Conservation (phyloP, 2,329 filamentous ascomycete species). For the Xenoacremonium recifei region DNA sequence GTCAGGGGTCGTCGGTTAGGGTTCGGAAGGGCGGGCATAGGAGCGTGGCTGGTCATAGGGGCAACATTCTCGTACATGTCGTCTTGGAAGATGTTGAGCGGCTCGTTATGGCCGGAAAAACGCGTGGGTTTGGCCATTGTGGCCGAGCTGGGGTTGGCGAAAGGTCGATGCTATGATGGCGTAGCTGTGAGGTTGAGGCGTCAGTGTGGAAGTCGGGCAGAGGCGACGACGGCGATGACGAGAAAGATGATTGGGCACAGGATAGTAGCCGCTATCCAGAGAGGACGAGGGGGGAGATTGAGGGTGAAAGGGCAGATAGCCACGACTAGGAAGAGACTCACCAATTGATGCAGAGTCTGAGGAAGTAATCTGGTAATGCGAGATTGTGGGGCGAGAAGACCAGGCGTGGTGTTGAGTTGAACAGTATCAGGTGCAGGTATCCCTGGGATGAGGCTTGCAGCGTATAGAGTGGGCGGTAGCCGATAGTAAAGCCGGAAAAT, state of each 20-base stretch:
- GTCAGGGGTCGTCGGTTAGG: constrained; percentile 48
- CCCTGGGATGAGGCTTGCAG: constrained; percentile 18
- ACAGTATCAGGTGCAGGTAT: constrained; percentile 19
- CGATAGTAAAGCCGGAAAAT: constrained; percentile 13
- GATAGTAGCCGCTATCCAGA: too few relatives aligned
- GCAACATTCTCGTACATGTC: constrained; percentile 44
- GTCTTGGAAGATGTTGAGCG: constrained; percentile 53
- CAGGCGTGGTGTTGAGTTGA: constrained; percentile 26
- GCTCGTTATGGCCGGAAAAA: constrained; percentile 44
- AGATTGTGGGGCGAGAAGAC: constrained; percentile 23
- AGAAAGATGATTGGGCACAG: constrained; percentile 13
- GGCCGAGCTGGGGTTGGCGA: constrained; percentile 33
- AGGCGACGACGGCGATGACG: constrained; percentile 23
- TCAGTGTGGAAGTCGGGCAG: not conserved
- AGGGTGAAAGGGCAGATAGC: not conserved
- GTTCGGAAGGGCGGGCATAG: constrained; percentile 52
- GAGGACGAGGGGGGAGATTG: not conserved
- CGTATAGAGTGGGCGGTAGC: constrained; percentile 17
- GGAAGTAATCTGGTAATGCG: constrained; percentile 22
- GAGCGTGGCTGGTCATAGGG: constrained; percentile 54
- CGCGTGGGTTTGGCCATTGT: constrained; percentile 54
- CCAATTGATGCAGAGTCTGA: constrained; percentile 20
- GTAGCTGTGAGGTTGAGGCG: not conserved
- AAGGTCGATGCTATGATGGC: constrained; percentile 14
- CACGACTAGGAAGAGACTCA: constrained; percentile 16